Base-by-base conservation (phyloP, 805 yeast genomes). In the Ogataea neopini region DNA sequence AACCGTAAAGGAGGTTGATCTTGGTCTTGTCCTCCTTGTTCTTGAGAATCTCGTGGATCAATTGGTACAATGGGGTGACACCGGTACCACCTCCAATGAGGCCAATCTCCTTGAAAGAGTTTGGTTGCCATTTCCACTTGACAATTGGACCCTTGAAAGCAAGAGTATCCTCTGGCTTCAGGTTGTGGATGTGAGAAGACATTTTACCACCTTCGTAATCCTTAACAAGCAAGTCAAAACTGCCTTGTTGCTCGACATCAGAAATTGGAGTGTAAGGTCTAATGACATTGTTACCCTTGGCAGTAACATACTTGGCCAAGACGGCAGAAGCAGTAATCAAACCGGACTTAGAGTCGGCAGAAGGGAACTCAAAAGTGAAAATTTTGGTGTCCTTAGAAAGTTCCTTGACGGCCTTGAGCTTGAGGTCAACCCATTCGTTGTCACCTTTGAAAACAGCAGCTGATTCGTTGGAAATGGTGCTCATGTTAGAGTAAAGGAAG, bases 61-160 rank as follows among this genome's bases (percentile, higher is more conserved):
- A 72, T 76, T 94, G 99, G 77, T 79, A 91, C 70, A 94, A 77
- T 50, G 99, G 99, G 40, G 97, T 88, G 68, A 94, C 91, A 71
- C 98, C 98, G 43, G 96, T 78, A 65, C 99, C 99, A 63, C 96
- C 99, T 61, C 97, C 98, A 58, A 94, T 75, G 66, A 94, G 79
- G 49, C 85, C 81, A 66, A 94, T 81, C 56, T 81, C 74, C 62
- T 86, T 80, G 75, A 80, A 92, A 66, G 83, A 80, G 77, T 94
- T 92, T 58, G 92, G 86, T 60, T 78, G 78, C 89, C 95, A 88
- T 66, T 85, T 81, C 88, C 94, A 91, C 76, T 94, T 94, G 62
- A 77, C 75, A 56, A 90, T 79, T 56, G 98, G 98, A 43, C 99
- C 99, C 76, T 90, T 92, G 79, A 94, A 86, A 8, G 96, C 72